phyloP scores from a whole-genome alignment of 108 stramenopile species.

The Skeletonema potamos region DNA sequence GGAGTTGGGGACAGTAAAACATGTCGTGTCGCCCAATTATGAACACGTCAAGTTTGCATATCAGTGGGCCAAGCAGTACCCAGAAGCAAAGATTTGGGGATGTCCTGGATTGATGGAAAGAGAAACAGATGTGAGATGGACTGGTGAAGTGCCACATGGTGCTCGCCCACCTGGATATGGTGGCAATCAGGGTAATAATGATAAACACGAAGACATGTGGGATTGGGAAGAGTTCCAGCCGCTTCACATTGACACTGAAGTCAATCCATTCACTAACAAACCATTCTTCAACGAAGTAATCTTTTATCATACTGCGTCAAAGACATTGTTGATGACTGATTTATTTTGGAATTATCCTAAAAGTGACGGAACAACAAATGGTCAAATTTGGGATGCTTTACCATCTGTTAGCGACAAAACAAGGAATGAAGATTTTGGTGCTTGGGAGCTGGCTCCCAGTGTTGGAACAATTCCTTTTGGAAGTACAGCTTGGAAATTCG shows the following conservation, averaged over 20 bases:
- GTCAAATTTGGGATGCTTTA: constrained; percentile 25
- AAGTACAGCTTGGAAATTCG: constrained; percentile 58
- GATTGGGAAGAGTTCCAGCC: constrained; percentile 64
- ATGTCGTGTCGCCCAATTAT: constrained; percentile 84
- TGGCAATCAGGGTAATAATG: neutral
- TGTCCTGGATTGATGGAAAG: constrained; percentile 73
- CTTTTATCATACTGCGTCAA: constrained; percentile 68
- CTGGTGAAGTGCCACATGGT: constrained; percentile 63
- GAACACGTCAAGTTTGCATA: constrained; percentile 83
- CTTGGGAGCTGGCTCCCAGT: constrained; percentile 74
- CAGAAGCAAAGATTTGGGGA: constrained; percentile 76
- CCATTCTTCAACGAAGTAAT: constrained; percentile 89
- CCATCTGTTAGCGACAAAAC: neutral
- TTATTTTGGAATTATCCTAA: constrained; percentile 88
- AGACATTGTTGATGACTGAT: constrained; percentile 78
- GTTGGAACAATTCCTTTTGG: constrained; percentile 70
- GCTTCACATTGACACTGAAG: constrained; percentile 72
- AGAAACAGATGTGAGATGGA: constrained; percentile 58
- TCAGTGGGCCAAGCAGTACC: constrained; percentile 64
- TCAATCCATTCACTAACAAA: constrained; percentile 80
- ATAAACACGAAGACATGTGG: constrained; percentile 44
- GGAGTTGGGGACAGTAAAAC: constrained; percentile 64
- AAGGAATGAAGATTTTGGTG: constrained; percentile 46
- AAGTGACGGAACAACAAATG: constrained; percentile 66
- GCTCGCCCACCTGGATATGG: constrained; percentile 46